Evolutionary conservation across 306 rosid genomes (phyloP), one percentile per base, ranked within the genome.

Genomic region (Malus asiatica): DNA sequence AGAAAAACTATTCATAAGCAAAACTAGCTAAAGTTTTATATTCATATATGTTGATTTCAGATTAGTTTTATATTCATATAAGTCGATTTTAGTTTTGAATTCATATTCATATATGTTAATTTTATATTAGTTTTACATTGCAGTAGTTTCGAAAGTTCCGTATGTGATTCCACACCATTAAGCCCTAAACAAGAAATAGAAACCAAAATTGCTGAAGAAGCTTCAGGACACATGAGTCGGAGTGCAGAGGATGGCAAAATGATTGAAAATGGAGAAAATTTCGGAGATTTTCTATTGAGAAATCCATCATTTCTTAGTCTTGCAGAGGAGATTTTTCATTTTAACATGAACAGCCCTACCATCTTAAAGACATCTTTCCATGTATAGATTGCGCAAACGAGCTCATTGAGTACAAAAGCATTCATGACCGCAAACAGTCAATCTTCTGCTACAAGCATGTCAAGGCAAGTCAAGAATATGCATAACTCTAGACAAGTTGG

Each of bases 331-430:
- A 79, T 84, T 57, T 88, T 92, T 73, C 69, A 89, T 83, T 81
- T 92, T 68, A 83, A 82, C 25, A 53, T 69, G 19, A 86, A 84
- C 48, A 73, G 42, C 84, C 58, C 84, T 27, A 27, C 29, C 0
- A 27, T 27, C 29, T 27, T 27, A 27, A 27, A 2, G 3, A 27
- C 29, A 27, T 74, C 76, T 77, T 72, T 75, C 76, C 85, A 70
- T 77, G 66, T 64, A 66, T 87, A 68, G 97, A 92, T 63, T 90
- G 92, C 63, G 99, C 98, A 48, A 82, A 79, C 11, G 98, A 92
- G 83, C 83, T 96, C 65, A 35, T 85, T 0, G 85, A 84, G 82
- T 77, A 84, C 20, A 88, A 75, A 85, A 76, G 89, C 74, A 68
- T 73, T 64, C 86, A 51, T 29, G 84, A 73, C 25, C 72, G 67